phyloP scores from a whole-genome alignment of 106 monocot genomes.

The Dioscorea zingiberensis region DNA sequence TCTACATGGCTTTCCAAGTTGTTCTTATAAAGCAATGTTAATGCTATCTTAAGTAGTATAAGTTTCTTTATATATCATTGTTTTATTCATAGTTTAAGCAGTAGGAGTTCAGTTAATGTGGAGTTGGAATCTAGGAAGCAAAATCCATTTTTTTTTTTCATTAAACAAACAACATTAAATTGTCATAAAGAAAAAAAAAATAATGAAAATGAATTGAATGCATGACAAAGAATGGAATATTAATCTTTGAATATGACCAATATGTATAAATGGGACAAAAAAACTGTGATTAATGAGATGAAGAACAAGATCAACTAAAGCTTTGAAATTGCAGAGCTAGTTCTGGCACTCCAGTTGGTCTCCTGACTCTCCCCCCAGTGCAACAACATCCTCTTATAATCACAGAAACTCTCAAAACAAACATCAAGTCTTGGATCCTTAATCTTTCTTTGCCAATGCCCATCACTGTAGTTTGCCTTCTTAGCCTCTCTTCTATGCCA shows the following conservation, averaged over 20 bases:
- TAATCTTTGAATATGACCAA: no score
- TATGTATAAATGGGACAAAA: no score
- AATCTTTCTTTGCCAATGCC: conserved; percentile 44
- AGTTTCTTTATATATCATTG: no score
- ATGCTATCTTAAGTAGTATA: no score
- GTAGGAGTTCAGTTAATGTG: no score
- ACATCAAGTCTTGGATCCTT: conserved; percentile 25
- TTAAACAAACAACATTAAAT: neutral
- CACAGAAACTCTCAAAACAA: conserved; percentile 38
- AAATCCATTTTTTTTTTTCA: neutral
- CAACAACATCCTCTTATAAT: conserved; percentile 45
- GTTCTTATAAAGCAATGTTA: no score
- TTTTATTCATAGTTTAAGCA: no score
- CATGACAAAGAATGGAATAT: neutral
- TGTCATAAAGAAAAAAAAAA: neutral
- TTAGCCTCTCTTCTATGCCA: conserved; percentile 47
- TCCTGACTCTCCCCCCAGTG: conserved; percentile 48
- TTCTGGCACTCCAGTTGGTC: no score
- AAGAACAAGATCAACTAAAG: neutral
- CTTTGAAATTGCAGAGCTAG: no score
- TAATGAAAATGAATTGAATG: neutral
- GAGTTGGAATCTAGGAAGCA: neutral
- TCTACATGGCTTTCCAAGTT: no score
- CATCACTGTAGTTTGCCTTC: conserved; percentile 48
- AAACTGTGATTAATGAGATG: no score